A percentile compares a stretch with the other conserved stretches of the same genome.
phyloP scores from a whole-genome alignment of 2,329 filamentous ascomycete genomes.

The Apiospora koreana region DNA sequence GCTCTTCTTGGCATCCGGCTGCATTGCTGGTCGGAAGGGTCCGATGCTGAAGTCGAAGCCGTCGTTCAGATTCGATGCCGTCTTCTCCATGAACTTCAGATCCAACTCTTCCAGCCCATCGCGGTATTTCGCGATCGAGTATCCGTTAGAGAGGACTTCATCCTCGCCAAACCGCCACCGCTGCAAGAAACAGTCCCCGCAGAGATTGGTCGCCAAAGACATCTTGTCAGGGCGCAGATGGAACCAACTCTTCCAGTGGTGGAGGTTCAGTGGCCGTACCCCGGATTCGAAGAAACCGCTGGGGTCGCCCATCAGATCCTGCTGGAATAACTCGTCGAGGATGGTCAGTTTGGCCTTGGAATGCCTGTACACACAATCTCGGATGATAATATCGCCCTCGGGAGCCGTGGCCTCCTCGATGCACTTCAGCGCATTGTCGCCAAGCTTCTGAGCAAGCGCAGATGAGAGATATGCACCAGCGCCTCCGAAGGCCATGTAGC shows the following conservation, averaged over 20 bases:
- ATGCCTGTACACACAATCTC: conserved; percentile 57
- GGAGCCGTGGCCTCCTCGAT: conserved; percentile 40
- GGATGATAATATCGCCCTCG: conserved; percentile 57
- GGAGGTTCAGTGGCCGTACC: conserved; percentile 54
- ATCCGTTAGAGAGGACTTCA: conserved; percentile 59
- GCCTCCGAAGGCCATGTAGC: conserved; percentile 62
- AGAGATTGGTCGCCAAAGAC: conserved; percentile 50
- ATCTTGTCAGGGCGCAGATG: conserved; percentile 50
- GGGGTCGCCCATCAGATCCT: conserved; percentile 56
- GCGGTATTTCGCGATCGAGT: conserved; percentile 53
- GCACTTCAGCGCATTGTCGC: conserved; percentile 49
- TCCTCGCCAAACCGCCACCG: conserved; percentile 52
- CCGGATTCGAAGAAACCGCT: conserved; percentile 63
- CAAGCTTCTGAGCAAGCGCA: conserved; percentile 50
- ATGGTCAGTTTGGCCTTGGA: conserved; percentile 55
- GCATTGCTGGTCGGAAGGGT: conserved; percentile 44
- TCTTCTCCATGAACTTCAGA: conserved; percentile 51
- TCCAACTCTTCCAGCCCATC: conserved; percentile 41
- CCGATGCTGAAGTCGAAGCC: conserved; percentile 56
- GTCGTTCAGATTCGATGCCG: conserved; percentile 48
- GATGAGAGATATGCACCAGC: conserved; percentile 60
- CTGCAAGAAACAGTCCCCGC: conserved; percentile 60
- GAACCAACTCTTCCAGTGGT: conserved; percentile 67
- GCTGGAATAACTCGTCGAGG: conserved; percentile 56
- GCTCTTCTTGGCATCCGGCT: conserved; percentile 49